Conservation (phyloP, 2,329 filamentous ascomycete species). For the Colletotrichum siamense region DNA sequence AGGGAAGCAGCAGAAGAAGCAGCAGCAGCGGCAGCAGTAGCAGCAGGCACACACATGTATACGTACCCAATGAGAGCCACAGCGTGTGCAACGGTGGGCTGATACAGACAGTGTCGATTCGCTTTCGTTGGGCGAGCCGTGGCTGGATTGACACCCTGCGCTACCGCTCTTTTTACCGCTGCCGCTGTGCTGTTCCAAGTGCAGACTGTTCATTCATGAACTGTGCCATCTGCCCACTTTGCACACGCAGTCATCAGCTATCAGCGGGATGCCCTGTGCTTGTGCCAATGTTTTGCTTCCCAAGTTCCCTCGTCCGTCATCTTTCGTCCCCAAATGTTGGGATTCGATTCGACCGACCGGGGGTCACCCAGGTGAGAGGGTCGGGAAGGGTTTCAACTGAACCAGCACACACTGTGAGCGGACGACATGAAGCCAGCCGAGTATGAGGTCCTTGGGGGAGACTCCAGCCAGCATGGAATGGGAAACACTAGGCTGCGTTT, state of each 20-base stretch:
- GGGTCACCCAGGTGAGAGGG: constrained; percentile 7
- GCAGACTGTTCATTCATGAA: background rate
- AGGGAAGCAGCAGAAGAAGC: background rate
- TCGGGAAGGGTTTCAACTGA: constrained; percentile 16
- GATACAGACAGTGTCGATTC: background rate
- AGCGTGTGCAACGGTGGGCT: background rate
- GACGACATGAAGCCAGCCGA: constrained; percentile 20
- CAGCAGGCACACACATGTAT: background rate
- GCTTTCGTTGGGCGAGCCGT: background rate
- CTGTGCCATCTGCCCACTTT: background rate
- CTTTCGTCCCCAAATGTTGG: constrained; percentile 11
- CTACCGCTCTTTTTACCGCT: background rate
- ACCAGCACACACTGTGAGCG: constrained; percentile 10
- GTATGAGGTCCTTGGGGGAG: constrained; percentile 1
- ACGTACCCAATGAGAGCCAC: constrained; percentile 3
- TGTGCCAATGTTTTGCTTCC: constrained; percentile 1
- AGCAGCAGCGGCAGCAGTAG: background rate
- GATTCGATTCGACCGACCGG: constrained; percentile 2
- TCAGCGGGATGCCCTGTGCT: background rate
- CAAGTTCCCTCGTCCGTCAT: background rate
- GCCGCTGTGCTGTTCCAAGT: background rate
- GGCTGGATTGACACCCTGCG: background rate
- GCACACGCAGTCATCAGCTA: background rate
- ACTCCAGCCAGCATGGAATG: constrained; percentile 9
- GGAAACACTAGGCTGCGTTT: constrained; percentile 21